Conservation (phyloP, 352 stramenopile species). For the Paralagenidium karlingii region DNA sequence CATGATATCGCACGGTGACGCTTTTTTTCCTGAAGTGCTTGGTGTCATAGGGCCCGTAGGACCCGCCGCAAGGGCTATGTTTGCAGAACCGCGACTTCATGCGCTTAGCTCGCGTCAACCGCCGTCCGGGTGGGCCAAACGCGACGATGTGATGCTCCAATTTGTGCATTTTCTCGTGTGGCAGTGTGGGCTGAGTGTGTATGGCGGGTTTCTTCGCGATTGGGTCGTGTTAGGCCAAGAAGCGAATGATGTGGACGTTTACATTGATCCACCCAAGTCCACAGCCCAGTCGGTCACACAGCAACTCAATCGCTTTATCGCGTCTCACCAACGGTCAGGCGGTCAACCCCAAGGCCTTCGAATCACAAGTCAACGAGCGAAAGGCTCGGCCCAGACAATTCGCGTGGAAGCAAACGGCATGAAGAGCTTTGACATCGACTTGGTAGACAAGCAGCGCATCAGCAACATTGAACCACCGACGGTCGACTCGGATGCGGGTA, state of each 20-base stretch:
- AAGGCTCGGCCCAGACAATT: conserved; percentile 5
- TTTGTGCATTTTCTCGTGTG: conserved; percentile 9
- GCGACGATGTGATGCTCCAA: conserved; percentile 16
- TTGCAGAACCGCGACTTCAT: conserved; percentile 4
- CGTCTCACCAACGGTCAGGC: too few relatives aligned
- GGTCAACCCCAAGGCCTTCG: too few relatives aligned
- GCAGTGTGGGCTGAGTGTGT: conserved; percentile 4
- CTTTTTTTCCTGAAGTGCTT: conserved; percentile 5
- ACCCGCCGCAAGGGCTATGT: conserved; percentile 8
- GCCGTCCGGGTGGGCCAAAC: conserved; percentile 5
- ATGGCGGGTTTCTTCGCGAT: conserved; percentile 12
- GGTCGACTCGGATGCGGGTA: conserved; percentile 11
- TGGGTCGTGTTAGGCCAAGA: conserved; percentile 11
- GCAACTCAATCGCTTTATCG: conserved; percentile 1
- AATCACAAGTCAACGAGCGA: not conserved
- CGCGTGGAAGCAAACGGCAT: not conserved
- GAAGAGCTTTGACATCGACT: conserved; percentile 7
- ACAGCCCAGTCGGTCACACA: conserved; percentile 3
- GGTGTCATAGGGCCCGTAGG: conserved; percentile 1
- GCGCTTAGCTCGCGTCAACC: conserved; percentile 1
- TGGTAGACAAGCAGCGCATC: conserved; percentile 5
- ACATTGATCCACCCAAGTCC: conserved; percentile 5
- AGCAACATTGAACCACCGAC: conserved; percentile 1
- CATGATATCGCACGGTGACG: conserved; percentile 2
- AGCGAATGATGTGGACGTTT: conserved; percentile 12